Evolutionary conservation across 176 grass and related monocot genomes (phyloP), one percentile per base, ranked within the genome.

Genomic region (Typha latifolia): DNA sequence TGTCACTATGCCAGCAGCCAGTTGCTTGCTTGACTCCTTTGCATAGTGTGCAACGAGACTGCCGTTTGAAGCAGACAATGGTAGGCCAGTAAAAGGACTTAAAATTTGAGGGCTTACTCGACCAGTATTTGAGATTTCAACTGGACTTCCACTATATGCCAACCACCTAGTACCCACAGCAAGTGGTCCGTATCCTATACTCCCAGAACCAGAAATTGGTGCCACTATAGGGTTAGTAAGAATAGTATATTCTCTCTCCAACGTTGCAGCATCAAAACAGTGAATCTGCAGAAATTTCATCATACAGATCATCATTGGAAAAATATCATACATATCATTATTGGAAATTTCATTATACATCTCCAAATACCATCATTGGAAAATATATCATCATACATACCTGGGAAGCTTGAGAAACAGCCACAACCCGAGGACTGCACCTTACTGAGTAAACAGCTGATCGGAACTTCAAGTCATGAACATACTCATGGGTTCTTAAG

Each of bases 11-110:
- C 94, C 89, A 69, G 78, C 76, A 65, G 89, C 89, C 65, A 97
- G 69, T 66, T 86, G 85, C 68, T 89, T 91, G 69, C 89, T 86
- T 18, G 94, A 97, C 82, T 97, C 94, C 80, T 86, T 97, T 64
- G 94, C 94, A 71, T 93, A 93, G 74, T 99, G 80, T 73, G 86
- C 81, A 31, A 93, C 62, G 51, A 89, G 63, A 82, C 85, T 92
- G n/a, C 80, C 81, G 5, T 90, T 90, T 5, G 81, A 73, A 77
- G 77, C 34, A 70, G 73, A 71, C 32, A 64, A 2, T 5, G 62
- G 76, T 67, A 81, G 49, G 69, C 61, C 64, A 26, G 74, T 72
- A 34, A 69, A 62, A 15, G 75, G 49, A 66, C 74, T 81, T 65
- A 93, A 73, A 80, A 84, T 75, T 78, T 90, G 85, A 71, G 88